Percentiles rank a stretch among this genome's conserved stretches.
Conservation (phyloP, 805 yeast species). For the Starmerella geochares region DNA sequence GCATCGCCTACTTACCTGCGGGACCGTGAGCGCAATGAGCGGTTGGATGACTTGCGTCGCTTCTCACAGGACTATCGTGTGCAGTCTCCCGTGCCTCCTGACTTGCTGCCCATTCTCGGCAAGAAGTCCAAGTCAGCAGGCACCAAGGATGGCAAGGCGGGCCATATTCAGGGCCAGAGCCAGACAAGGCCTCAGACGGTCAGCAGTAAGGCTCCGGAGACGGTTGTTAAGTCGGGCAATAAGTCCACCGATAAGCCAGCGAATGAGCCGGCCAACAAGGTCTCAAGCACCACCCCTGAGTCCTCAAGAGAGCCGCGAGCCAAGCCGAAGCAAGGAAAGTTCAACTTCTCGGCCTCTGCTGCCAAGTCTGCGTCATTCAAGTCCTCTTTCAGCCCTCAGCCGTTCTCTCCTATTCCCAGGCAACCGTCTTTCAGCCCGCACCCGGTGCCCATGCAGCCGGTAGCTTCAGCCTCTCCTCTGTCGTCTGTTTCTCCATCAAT, state of each 20-base stretch:
- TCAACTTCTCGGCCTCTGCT: constrained; percentile 49
- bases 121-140: constrained; percentile 34
- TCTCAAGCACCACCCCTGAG: not conserved
- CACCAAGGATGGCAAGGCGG: not conserved
- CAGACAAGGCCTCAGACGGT: not conserved
- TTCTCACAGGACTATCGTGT: constrained; percentile 76
- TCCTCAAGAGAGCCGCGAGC: not conserved
- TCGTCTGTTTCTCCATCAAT: not conserved
- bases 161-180: not conserved
- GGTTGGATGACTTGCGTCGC: constrained; percentile 44
- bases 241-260: not conserved
- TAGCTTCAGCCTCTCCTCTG: constrained; percentile 1
- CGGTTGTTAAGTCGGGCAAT: too few relatives aligned
- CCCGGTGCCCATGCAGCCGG: constrained; percentile 5
- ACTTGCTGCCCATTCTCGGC: constrained; percentile 57
- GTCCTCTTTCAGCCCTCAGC: constrained; percentile 39
- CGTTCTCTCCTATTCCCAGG: constrained; percentile 10
- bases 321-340: constrained; percentile 27
- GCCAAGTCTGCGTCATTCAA: constrained; percentile 59
- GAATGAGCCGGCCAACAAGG: not conserved
- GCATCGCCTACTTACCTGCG: constrained; percentile 27
- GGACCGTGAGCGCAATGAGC: constrained; percentile 29
- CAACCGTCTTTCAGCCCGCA: constrained; percentile 12
- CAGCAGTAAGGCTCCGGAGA: too few relatives aligned
- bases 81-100: constrained; percentile 43